Evolutionary conservation across 2,329 filamentous ascomycete genomes (phyloP).

Genomic region (Xylaria sp.): DNA sequence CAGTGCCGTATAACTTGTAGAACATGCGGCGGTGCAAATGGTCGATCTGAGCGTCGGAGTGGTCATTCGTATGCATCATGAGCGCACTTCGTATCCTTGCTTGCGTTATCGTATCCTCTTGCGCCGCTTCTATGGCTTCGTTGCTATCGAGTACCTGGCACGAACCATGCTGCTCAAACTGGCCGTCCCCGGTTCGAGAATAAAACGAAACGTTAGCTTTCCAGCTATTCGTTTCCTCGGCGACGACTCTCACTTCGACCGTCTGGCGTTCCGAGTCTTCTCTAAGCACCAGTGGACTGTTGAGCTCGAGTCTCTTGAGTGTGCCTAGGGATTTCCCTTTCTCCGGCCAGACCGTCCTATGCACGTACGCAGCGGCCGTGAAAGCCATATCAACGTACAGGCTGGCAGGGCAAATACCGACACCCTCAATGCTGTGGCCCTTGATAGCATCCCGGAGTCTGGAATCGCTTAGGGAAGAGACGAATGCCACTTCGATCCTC

Average conservation of each 20-base stretch:
- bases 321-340: not conserved
- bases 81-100: not conserved
- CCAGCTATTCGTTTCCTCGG: conserved; percentile 11
- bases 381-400: conserved; percentile 30
- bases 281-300: conserved; percentile 19
- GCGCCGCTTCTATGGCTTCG: not conserved
- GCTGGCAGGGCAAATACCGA: conserved; percentile 24
- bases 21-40: conserved; percentile 24
- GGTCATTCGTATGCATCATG: not conserved
- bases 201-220: conserved; percentile 12
- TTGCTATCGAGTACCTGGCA: conserved; percentile 14
- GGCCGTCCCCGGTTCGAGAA: conserved; percentile 5
- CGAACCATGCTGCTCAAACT: conserved; percentile 14
- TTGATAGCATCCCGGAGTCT: conserved; percentile 19
- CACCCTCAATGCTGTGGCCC: conserved; percentile 22
- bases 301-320: conserved; percentile 10
- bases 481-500: conserved; percentile 24
- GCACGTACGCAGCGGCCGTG: conserved; percentile 22
- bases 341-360: not conserved
- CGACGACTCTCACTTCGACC: conserved; percentile 12
- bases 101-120: not conserved
- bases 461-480: conserved; percentile 10
- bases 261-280: conserved; percentile 4
- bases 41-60: not conserved
- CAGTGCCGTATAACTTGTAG: conserved; percentile 34